Percentiles rank a stretch among this genome's conserved stretches.
These are phyloP conservation scores for Saccharomyces jurei DNA, from an alignment of 805 yeast genomes.

Conservation along the genomic window DNA sequence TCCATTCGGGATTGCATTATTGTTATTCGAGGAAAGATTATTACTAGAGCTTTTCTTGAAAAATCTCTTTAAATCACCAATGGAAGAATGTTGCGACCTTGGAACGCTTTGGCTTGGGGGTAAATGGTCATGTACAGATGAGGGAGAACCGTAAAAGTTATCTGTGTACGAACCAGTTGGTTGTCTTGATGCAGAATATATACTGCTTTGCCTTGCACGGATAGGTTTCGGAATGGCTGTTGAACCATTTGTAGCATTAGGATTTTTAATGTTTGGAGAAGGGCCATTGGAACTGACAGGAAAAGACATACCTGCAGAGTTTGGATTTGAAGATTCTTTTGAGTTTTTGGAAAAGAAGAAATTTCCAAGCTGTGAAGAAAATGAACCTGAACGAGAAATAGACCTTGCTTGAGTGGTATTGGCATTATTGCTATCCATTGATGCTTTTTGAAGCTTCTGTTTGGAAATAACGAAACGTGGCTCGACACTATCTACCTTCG, in stretches of 20 bases:
- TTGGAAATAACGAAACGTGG: slow-evolving; percentile 79
- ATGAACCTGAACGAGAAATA: slow-evolving; percentile 28
- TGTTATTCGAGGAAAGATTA: background rate
- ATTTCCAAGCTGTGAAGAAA: slow-evolving; percentile 31
- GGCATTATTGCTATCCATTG: slow-evolving; percentile 11
- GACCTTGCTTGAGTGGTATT: slow-evolving; percentile 17
- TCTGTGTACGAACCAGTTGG: slow-evolving; percentile 23
- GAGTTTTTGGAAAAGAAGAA: slow-evolving; percentile 26
- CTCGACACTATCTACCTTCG: slow-evolving; percentile 65
- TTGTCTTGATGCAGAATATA: slow-evolving; percentile 31
- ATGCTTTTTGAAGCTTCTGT: slow-evolving; percentile 40
- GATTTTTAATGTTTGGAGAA: background rate
- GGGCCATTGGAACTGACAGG: background rate
- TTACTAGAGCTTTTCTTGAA: slow-evolving; percentile 41
- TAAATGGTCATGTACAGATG: slow-evolving; percentile 29
- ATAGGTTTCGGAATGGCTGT: slow-evolving; percentile 31
- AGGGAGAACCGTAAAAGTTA: slow-evolving; percentile 21
- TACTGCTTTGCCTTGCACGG: slow-evolving; percentile 29
- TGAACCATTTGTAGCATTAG: slow-evolving; percentile 17
- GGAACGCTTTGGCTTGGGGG: slow-evolving; percentile 34
- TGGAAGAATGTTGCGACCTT: slow-evolving; percentile 60
- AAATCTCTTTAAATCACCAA: slow-evolving; percentile 69
- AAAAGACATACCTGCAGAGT: slow-evolving; percentile 1
- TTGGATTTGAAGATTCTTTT: slow-evolving; percentile 11
- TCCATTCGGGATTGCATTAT: slow-evolving; percentile 10